These are phyloP conservation scores for Beta lomatogona DNA, from an alignment of 179 eudicot genomes.

Conservation along the genomic window DNA sequence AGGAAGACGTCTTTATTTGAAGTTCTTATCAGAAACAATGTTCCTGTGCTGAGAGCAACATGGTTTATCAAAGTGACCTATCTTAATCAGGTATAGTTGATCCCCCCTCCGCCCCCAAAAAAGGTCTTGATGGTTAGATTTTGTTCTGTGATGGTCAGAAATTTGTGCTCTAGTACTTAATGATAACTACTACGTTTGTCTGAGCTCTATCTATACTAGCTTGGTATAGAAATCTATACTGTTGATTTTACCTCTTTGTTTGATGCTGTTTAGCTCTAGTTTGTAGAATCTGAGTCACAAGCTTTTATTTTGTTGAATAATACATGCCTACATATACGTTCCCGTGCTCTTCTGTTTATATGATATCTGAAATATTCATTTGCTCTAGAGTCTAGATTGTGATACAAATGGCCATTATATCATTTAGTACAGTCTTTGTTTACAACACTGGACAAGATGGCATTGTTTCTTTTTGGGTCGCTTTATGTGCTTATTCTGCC, in stretches of 20 bases:
- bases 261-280: background rate
- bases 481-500: background rate
- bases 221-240: background rate
- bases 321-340: background rate
- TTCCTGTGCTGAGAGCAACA: slow-evolving; percentile 90
- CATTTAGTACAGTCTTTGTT: background rate
- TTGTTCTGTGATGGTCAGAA: too few relatives aligned
- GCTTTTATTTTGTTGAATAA: background rate
- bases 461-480: background rate
- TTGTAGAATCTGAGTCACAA: background rate
- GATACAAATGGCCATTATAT: background rate
- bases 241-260: background rate
- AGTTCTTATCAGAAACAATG: slow-evolving; percentile 85
- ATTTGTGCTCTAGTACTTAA: too few relatives aligned
- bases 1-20: slow-evolving; percentile 77
- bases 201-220: too few relatives aligned
- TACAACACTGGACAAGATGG: background rate
- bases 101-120: too few relatives aligned
- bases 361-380: background rate
- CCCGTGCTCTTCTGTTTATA: background rate
- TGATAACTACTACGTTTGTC: too few relatives aligned
- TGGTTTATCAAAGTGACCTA: slow-evolving; percentile 97
- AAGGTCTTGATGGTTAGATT: too few relatives aligned
- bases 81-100: slow-evolving; percentile 79
- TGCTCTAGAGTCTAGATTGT: background rate